Conservation (phyloP, 1,284 basidiomycete species). For the Ganoderma meredithae region DNA sequence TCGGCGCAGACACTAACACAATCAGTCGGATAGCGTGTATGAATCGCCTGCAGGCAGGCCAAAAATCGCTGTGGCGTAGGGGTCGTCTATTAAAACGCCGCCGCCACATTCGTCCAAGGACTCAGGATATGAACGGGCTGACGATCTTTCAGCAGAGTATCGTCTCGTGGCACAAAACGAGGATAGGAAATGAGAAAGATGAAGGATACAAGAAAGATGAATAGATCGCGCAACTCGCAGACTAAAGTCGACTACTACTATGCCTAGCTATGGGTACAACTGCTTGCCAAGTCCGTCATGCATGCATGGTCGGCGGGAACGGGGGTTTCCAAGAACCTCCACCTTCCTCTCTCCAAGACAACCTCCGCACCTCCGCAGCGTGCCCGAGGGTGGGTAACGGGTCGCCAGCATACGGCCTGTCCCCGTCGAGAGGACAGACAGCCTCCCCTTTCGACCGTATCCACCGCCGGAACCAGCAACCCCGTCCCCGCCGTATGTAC, state of each 20-base stretch:
- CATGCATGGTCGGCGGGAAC: conserved; percentile 15
- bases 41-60: not conserved
- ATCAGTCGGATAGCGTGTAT: not conserved
- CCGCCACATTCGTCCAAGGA: not conserved
- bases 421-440: conserved; percentile 25
- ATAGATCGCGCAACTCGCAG: conserved; percentile 26
- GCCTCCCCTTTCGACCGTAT: conserved; percentile 18
- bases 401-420: conserved; percentile 21
- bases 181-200: not conserved
- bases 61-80: not conserved
- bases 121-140: not conserved
- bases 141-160: not conserved
- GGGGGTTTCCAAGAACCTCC: conserved; percentile 11
- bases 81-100: not conserved
- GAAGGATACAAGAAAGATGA: conserved; percentile 33
- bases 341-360: conserved; percentile 3
- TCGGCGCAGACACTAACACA: not conserved
- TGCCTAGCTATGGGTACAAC: conserved; percentile 24
- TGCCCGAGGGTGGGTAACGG: not conserved
- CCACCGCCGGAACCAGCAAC: conserved; percentile 4
- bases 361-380: conserved; percentile 16
- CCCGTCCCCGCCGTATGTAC: conserved; percentile 19
- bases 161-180: not conserved
- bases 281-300: conserved; percentile 21
- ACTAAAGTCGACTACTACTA: conserved; percentile 29